Base-by-base conservation (phyloP, 345 rosid species). In the Euclidium syriacum region DNA sequence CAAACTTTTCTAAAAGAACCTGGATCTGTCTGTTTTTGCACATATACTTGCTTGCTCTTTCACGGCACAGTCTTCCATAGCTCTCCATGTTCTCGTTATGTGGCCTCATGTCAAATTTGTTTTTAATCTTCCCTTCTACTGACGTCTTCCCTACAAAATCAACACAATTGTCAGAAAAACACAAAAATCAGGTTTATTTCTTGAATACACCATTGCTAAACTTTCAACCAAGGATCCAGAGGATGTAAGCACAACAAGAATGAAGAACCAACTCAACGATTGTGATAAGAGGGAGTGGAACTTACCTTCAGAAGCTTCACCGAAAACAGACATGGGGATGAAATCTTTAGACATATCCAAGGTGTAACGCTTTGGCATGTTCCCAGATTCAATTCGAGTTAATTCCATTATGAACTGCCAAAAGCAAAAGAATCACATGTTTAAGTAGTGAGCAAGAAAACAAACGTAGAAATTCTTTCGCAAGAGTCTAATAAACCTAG, bases 51-150 rank as follows among this genome's bases (percentile, higher is more conserved):
- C 59, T 81, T 42, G 95, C 79, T 54, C 96, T 75, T 64, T 88
- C 96, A 23, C 95, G 95, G 30, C 90, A 88, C 11, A 88, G 79
- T 73, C 81, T 85, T 36, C 92, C 84, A 52, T 91, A 86, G 69
- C 76, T 78, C 70, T 86, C 98, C 0, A 86, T 80, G 74, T 78
- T 85, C 55, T 82, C 92, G 30, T 70, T 68, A 63, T 83, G 84
- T 25, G 88, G 98, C 73, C 85, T 86, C 90, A 88, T 81, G 70
- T 91, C 95, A 72, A 91, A 88, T 61, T 88, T 88, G 77, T 86
- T 77, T 33, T 74, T 67, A 51, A 88, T 85, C 74, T 81, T 91
- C 35, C 98, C 98, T 75, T 88, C 98, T 15, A 77, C 79, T 10
- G 80, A 62, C 34, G 54, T 30, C 73, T 79, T 79, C 58, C 90